Evolutionary conservation across 2,329 filamentous ascomycete genomes (phyloP), one percentile per base, ranked within the genome.

Genomic region (Cladophialophora carrionii): DNA sequence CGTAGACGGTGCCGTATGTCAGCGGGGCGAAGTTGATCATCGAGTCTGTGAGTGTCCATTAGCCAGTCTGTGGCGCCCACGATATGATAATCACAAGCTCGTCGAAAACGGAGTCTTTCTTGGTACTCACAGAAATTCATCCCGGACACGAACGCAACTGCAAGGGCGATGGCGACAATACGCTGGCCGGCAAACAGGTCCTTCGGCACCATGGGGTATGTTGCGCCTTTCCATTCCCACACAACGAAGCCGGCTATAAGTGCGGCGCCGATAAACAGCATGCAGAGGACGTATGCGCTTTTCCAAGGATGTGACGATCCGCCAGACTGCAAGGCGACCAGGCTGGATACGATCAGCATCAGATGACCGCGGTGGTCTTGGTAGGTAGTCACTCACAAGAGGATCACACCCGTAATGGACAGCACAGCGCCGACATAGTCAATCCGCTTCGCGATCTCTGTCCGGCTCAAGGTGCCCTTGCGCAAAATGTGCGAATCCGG

Each of bases 131-230:
- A 83, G 74, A 85, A 85, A 71, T 86, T 86, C 64, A 83, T 82
- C 2, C 84, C 84, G 0, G 83, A 84, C 56, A 86, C 83, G 70
- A 85, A 85, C 12, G 84, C 85, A 70, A 86, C 85, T 52, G 86
- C 72, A 14, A 86, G 76, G 0, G 83, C 85, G 24, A 86, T 76
- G 14, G 76, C 75, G 4, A 87, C 75, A 2, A 81, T 83, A 1
- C 82, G 79, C 49, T 80, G 80, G n/a, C 80, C 80, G 64, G 80
- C 77, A 69, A 79, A 79, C 64, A 81, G 64, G 5, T 78, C 76
- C 5, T 72, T 73, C 2, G 79, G 79, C 61, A 81, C 79, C 67
- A 81, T 81, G 2, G 80, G 80, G 62, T 78, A 79, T 61, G 78
- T 77, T 41, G 78, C 76, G 32, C 74, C 76, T 57, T 81, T 81